Evolutionary conservation across 345 rosid species (phyloP).

Genomic region (Luvunga scandens): DNA sequence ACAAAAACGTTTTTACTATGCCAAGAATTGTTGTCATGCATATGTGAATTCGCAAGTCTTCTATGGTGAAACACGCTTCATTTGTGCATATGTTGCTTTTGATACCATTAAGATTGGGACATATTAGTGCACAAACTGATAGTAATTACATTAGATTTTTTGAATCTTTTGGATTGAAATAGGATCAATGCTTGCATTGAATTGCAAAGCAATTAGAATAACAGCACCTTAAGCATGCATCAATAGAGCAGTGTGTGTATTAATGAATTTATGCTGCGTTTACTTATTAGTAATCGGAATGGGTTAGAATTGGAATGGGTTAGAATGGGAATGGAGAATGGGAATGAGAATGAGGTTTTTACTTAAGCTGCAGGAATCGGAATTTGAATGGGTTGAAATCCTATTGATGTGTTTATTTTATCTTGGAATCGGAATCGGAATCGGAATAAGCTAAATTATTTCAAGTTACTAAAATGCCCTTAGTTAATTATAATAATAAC

Average conservation of each 20-base stretch:
- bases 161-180: background rate
- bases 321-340: too few relatives aligned
- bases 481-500: too few relatives aligned
- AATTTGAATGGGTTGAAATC: too few relatives aligned
- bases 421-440: too few relatives aligned
- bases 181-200: background rate
- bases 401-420: too few relatives aligned
- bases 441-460: too few relatives aligned
- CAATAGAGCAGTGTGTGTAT: background rate
- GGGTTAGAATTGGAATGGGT: too few relatives aligned
- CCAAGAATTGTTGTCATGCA: conserved; percentile 5
- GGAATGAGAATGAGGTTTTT: too few relatives aligned
- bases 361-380: too few relatives aligned
- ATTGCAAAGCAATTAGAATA: background rate
- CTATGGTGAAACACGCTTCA: background rate
- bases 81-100: background rate
- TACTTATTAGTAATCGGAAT: too few relatives aligned
- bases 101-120: background rate
- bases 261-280: too few relatives aligned
- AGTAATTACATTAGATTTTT: background rate
- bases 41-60: background rate
- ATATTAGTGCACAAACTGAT: background rate
- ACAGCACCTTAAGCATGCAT: background rate
- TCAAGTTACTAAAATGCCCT: too few relatives aligned
- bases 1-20: conserved; percentile 36